Percentiles rank a stretch among this genome's conserved stretches.
These are phyloP conservation scores for Pulicaria dysenterica DNA, from an alignment of 129 eudicot genomes.

Conservation along the genomic window DNA sequence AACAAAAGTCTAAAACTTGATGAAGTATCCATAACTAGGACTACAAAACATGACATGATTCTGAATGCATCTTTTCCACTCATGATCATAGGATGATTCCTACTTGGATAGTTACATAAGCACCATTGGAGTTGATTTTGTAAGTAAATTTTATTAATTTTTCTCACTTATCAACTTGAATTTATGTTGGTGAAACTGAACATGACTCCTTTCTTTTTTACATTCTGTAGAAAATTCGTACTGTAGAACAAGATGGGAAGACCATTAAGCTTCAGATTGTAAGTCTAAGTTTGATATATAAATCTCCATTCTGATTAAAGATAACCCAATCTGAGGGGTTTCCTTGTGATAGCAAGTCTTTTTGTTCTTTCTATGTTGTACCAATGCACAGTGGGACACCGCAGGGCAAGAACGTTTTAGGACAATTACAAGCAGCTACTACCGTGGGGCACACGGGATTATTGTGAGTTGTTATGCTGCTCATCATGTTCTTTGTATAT, in stretches of 20 bases:
- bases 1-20: too few relatives aligned
- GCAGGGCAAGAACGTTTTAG: slow-evolving; percentile 96
- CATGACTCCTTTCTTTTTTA: background rate
- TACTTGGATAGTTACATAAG: slow-evolving; percentile 76
- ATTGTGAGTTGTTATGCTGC: slow-evolving; percentile 52
- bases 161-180: background rate
- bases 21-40: too few relatives aligned
- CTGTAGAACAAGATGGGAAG: slow-evolving; percentile 93
- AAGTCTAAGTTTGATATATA: slow-evolving; percentile 26
- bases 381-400: slow-evolving; percentile 74
- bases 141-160: slow-evolving; percentile 35
- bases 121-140: slow-evolving; percentile 84
- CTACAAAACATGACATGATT: too few relatives aligned
- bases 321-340: too few relatives aligned
- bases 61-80: background rate
- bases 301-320: background rate
- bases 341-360: too few relatives aligned
- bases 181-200: background rate
- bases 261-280: slow-evolving; percentile 91
- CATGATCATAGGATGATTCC: slow-evolving; percentile 59
- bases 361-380: background rate
- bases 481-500: slow-evolving; percentile 8
- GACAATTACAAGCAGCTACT: slow-evolving; percentile 90
- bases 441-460: slow-evolving; percentile 95
- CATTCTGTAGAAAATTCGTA: slow-evolving; percentile 64